Evolutionary conservation across 805 yeast species (phyloP).

Genomic region (Priceomyces carsonii): DNA sequence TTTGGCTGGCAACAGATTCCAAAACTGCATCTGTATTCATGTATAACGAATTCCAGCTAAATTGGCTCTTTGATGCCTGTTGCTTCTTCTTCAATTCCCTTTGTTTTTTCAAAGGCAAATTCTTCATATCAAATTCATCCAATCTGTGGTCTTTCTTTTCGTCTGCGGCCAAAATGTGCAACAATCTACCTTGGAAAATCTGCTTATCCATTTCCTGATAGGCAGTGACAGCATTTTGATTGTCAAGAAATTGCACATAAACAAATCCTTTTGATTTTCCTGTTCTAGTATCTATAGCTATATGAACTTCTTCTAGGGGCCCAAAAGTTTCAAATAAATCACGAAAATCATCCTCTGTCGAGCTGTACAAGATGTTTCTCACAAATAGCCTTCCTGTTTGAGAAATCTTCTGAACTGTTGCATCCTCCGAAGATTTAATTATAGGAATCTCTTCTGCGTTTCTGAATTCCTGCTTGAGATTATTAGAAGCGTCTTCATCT

Average conservation of each 20-base stretch:
- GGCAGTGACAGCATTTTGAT: conserved; percentile 76
- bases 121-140: conserved; percentile 89
- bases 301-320: conserved; percentile 79
- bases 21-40: conserved; percentile 91
- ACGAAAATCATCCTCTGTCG: conserved; percentile 77
- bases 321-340: conserved; percentile 70
- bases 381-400: conserved; percentile 82
- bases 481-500: conserved; percentile 10
- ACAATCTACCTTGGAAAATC: conserved; percentile 88
- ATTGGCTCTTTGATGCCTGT: conserved; percentile 82
- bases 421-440: conserved; percentile 44
- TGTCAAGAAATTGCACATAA: conserved; percentile 68
- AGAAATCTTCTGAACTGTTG: conserved; percentile 50
- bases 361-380: conserved; percentile 78
- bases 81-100: conserved; percentile 79
- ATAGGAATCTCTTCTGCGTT: background rate
- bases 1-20: conserved; percentile 79
- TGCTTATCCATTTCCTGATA: conserved; percentile 76
- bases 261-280: conserved; percentile 93
- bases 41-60: conserved; percentile 93
- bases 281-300: conserved; percentile 88
- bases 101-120: conserved; percentile 91
- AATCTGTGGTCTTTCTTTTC: conserved; percentile 77
- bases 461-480: background rate
- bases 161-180: conserved; percentile 87